Evolutionary conservation across 2,329 filamentous ascomycete genomes (phyloP), one percentile per base, ranked within the genome.

Genomic region (Aspergillus ustus): DNA sequence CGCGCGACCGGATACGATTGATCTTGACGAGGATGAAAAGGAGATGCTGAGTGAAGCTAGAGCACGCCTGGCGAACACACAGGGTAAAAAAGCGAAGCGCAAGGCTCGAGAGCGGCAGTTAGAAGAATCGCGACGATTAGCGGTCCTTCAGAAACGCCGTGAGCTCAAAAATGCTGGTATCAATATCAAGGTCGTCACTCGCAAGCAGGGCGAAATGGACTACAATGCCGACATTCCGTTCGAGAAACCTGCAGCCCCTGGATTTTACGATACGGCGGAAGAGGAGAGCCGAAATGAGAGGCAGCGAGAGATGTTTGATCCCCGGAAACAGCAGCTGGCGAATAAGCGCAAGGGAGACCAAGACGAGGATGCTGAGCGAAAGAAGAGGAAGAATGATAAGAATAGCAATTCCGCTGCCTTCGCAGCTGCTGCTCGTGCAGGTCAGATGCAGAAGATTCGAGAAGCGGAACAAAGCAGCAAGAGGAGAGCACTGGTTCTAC

Each of bases 161-260:
- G 95, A 99, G 80, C 87, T 99, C 67, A 99, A 99, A 81, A 96
- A 93, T 74, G 93, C 95, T 1, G 95, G 95, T 52, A 98, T 99
- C 80, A 99, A 99, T 77, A 93, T 98, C 81, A 99, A 98, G 79
- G 89, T 98, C 60, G 88, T 89, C 2, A 95, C 91, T 15, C 88
- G 91, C 63, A 98, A 98, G 82, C 89, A 92, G 82, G 95, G 95
- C 0, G 90, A 98, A 81, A 99, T 99, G 92, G 95, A 99, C 78
- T 99, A 99, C 82, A 99, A 99, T 78, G 95, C 95, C 70, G 95
- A 99, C 70, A 96, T 99, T 67, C 95, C 95, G 0, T 98, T 99
- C 67, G 95, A 99, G 77, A 97, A 95, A 78, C 91, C 91, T 66
- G 89, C 95, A 0, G 90, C 91, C 0, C 82, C 89, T 22, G 95